Conservation (phyloP, 106 monocot species). For the Phalaenopsis equestris region DNA sequence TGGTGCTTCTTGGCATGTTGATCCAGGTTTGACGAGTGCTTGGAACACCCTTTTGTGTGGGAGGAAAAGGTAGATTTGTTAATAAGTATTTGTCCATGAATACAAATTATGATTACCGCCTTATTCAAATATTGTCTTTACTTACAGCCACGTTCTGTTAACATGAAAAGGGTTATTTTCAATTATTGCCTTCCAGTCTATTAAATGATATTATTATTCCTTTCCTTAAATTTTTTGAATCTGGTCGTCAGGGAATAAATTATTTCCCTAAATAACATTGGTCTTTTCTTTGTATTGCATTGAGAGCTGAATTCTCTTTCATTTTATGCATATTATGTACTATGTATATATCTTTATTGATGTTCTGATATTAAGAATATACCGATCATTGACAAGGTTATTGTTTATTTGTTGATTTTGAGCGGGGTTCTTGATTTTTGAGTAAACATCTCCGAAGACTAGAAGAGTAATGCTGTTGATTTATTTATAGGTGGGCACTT, state of each 20-base stretch:
- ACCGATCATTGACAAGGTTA: not conserved
- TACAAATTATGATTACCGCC: not conserved
- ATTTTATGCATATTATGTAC: not conserved
- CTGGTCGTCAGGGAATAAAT: not conserved
- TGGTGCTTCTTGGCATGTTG: slow-evolving; percentile 99
- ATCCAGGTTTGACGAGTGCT: slow-evolving; percentile 92
- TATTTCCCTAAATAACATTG: not conserved
- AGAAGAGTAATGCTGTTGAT: not conserved
- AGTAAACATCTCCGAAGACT: not conserved
- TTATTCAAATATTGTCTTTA: not conserved
- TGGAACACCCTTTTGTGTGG: slow-evolving; percentile 95
- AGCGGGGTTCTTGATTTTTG: not conserved
- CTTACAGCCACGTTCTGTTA: not conserved
- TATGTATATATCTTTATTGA: not conserved
- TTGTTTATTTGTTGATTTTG: not conserved
- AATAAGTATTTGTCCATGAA: not conserved
- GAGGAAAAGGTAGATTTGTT: slow-evolving; percentile 58
- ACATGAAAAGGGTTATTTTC: not conserved
- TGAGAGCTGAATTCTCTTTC: not conserved
- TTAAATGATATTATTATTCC: not conserved
- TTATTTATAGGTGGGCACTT: slow-evolving; percentile 78
- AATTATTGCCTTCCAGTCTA: not conserved
- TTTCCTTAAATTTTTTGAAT: not conserved
- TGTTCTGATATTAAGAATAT: not conserved
- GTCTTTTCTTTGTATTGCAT: not conserved